These are phyloP conservation scores for Ceratocystis harringtonii DNA, from an alignment of 2,329 filamentous ascomycete species.

Conservation along the genomic window DNA sequence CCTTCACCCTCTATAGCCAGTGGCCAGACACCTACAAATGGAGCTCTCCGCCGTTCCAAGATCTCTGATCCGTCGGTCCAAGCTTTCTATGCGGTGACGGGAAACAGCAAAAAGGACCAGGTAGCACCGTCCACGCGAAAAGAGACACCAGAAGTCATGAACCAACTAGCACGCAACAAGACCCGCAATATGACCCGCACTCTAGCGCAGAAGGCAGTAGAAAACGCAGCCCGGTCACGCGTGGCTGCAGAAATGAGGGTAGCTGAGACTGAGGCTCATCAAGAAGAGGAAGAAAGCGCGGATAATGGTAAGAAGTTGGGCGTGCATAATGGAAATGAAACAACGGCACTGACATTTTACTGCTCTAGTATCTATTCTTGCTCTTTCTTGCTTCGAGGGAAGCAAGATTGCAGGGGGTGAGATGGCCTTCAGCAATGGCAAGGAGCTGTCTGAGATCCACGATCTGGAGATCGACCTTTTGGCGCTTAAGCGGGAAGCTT, in stretches of 20 bases:
- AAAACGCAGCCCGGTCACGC: background rate
- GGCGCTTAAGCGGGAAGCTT: background rate
- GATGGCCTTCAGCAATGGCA: background rate
- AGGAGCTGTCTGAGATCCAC: background rate
- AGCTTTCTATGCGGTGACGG: background rate
- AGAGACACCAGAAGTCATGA: slow-evolving; percentile 2
- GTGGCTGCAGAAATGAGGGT: background rate
- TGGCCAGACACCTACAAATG: background rate
- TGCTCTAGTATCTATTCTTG: background rate
- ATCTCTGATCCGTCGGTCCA: background rate
- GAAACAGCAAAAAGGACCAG: slow-evolving; percentile 3
- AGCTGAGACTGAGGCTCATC: background rate
- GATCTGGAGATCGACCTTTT: background rate
- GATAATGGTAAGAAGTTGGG: background rate
- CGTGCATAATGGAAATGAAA: no score
- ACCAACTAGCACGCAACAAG: background rate
- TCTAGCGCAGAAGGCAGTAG: background rate
- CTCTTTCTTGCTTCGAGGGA: background rate
- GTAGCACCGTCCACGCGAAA: background rate
- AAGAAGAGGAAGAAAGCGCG: background rate
- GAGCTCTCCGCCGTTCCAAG: background rate
- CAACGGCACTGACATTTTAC: background rate
- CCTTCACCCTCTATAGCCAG: background rate
- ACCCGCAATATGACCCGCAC: background rate
- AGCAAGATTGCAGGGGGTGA: background rate